A percentile compares a stretch with the other conserved stretches of the same genome.
Conservation (phyloP, 208 protist genomes). For the Leishmania turanica region DNA sequence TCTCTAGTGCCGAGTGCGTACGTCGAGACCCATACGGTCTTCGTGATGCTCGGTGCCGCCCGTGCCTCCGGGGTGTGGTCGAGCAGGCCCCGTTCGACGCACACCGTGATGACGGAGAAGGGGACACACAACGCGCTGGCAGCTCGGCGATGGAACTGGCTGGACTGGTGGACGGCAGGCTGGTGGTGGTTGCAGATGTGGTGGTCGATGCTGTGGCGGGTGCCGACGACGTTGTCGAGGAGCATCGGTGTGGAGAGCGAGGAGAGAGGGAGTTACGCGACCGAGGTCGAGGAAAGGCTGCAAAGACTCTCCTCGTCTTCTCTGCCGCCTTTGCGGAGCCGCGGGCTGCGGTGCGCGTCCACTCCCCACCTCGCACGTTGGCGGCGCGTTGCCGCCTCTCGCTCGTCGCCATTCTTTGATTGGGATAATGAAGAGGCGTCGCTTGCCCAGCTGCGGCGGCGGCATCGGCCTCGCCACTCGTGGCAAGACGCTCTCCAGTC, state of each 20-base stretch:
- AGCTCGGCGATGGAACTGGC: not conserved
- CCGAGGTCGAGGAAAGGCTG: not conserved
- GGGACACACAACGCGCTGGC: not conserved
- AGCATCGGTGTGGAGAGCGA: not conserved
- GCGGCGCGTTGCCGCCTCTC: conserved; percentile 9
- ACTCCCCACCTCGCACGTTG: not conserved
- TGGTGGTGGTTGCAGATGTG: conserved; percentile 4
- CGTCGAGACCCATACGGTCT: not conserved
- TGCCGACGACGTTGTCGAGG: not conserved
- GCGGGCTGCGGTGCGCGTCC: not conserved
- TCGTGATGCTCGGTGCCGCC: not conserved
- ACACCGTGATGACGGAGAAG: not conserved
- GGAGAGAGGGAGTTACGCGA: not conserved
- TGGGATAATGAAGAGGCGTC: not conserved
- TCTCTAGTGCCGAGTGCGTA: conserved; percentile 7
- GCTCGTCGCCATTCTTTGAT: not conserved
- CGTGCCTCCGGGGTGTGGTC: not conserved
- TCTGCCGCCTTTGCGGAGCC: not conserved
- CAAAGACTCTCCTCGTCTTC: not conserved
- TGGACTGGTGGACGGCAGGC: conserved; percentile 8
- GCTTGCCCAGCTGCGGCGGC: not conserved
- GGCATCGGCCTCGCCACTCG: not conserved
- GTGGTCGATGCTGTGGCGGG: not conserved
- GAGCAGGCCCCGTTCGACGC: not conserved
- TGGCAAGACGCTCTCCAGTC: not conserved